Percentiles rank a stretch among this genome's conserved stretches.
These are phyloP conservation scores for Penicillium egyptiacum DNA, from an alignment of 495 filamentous ascomycete genomes.

Conservation along the genomic window DNA sequence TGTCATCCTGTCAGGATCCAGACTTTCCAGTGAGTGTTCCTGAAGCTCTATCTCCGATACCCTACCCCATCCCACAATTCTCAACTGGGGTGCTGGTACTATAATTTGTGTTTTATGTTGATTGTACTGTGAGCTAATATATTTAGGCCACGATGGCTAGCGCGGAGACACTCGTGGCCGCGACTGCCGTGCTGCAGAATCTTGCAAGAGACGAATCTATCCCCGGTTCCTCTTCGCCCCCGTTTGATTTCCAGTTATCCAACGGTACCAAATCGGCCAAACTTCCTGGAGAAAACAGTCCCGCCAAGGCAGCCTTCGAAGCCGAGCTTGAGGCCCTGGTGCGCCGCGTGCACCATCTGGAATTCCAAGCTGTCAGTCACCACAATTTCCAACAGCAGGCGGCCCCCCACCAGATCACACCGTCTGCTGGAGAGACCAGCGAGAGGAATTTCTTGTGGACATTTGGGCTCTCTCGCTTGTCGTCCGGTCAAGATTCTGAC, in stretches of 20 bases:
- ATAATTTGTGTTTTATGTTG: not conserved
- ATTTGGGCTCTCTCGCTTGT: constrained; percentile 43
- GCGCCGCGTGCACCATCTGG: constrained; percentile 65
- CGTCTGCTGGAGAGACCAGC: constrained; percentile 53
- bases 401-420: constrained; percentile 52
- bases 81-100: not conserved
- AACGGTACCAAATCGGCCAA: constrained; percentile 50
- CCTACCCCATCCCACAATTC: not conserved
- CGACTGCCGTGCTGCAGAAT: constrained; percentile 61
- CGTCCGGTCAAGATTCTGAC: constrained; percentile 42
- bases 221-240: constrained; percentile 39
- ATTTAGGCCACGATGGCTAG: constrained; percentile 52
- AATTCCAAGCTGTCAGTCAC: constrained; percentile 61
- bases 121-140: constrained; percentile 12
- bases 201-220: constrained; percentile 54
- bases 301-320: constrained; percentile 68
- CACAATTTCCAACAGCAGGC: constrained; percentile 36
- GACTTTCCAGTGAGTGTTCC: constrained; percentile 34
- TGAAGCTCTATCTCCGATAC: constrained; percentile 1
- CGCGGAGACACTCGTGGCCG: constrained; percentile 61
- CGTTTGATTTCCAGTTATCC: constrained; percentile 42
- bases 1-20: constrained; percentile 43
- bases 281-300: constrained; percentile 63
- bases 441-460: constrained; percentile 41
- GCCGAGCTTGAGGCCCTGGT: constrained; percentile 68